These are phyloP conservation scores for Medicago lupulina DNA, from an alignment of 306 rosid genomes.

Conservation along the genomic window DNA sequence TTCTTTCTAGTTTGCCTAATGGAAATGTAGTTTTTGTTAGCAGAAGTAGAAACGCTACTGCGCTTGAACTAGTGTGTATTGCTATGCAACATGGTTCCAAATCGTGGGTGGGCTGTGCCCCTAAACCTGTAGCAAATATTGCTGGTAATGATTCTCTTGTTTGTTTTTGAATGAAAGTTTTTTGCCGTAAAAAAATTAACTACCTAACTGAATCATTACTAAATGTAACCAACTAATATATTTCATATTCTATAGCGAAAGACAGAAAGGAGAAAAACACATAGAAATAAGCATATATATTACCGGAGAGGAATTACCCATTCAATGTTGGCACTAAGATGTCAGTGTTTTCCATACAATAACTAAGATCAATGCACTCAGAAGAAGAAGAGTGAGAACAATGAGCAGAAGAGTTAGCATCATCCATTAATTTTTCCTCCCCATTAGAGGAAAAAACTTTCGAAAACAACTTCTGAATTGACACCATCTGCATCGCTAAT, in stretches of 20 bases:
- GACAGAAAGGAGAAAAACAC: neutral
- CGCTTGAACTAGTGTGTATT: no score
- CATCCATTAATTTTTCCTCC: conserved; percentile 29
- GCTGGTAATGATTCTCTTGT: no score
- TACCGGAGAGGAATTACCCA: conserved; percentile 56
- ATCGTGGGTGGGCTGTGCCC: no score
- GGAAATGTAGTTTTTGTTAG: no score
- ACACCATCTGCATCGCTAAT: conserved; percentile 62
- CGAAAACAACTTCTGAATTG: conserved; percentile 75
- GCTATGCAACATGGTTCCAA: no score
- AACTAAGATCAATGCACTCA: conserved; percentile 74
- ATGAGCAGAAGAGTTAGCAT: conserved; percentile 37
- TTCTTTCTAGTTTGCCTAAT: no score
- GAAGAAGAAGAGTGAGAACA: conserved; percentile 45
- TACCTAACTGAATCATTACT: neutral
- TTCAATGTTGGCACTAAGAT: conserved; percentile 82
- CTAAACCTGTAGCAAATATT: no score
- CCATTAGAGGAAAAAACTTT: conserved; percentile 51
- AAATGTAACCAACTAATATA: neutral
- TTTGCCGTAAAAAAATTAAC: neutral
- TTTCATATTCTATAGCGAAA: neutral
- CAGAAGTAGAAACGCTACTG: no score
- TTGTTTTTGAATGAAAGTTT: no score
- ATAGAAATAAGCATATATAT: neutral
- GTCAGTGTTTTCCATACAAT: conserved; percentile 71